Conservation (phyloP, 2,329 filamentous ascomycete species). For the Trichoderma harzianum region DNA sequence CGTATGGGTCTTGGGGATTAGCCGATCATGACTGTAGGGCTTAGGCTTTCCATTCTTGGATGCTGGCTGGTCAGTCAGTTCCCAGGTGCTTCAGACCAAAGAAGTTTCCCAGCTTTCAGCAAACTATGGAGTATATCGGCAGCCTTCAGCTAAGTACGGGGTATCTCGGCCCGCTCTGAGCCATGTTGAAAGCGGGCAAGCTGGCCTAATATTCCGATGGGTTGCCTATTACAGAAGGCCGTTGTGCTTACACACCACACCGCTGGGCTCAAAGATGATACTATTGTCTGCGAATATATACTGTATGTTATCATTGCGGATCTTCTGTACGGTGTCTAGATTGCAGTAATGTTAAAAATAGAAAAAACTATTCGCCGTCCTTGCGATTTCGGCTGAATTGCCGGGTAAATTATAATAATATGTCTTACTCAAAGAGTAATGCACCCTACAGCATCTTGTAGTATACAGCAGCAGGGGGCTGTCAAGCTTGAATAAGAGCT, state of each 20-base stretch:
- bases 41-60: background rate
- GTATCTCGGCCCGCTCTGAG: background rate
- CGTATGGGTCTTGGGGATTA: slow-evolving; percentile 3
- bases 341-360: background rate
- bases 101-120: background rate
- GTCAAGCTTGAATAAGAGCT: background rate
- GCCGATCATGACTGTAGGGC: background rate
- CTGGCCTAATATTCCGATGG: background rate
- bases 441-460: background rate
- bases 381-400: background rate
- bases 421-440: background rate
- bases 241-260: background rate
- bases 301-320: background rate
- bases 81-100: background rate
- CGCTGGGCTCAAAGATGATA: background rate
- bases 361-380: background rate
- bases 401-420: background rate
- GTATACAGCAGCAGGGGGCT: background rate
- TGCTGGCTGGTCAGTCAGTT: too few relatives aligned
- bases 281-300: background rate
- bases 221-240: background rate
- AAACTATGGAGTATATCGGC: too few relatives aligned
- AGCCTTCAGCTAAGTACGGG: background rate
- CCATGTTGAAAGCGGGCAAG: background rate
- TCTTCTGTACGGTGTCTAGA: background rate